phyloP scores from a whole-genome alignment of 2,329 filamentous ascomycete genomes.

The Knoxdaviesia proteae region DNA sequence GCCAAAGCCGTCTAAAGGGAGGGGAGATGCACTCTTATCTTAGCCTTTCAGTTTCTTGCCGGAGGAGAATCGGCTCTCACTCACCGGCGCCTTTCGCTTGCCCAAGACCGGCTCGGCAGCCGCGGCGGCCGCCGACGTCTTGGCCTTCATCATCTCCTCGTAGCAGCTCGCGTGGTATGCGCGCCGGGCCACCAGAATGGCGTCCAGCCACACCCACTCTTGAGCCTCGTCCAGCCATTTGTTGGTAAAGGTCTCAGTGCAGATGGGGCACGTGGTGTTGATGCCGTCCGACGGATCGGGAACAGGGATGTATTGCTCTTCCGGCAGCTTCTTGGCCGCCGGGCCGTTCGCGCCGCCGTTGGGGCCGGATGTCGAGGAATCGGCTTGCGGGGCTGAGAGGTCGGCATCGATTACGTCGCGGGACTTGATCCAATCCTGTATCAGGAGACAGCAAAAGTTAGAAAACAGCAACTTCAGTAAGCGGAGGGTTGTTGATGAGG shows the following conservation, averaged over 20 bases:
- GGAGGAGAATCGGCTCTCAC: slow-evolving; percentile 1
- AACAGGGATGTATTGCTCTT: slow-evolving; percentile 58
- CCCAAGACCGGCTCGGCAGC: slow-evolving; percentile 39
- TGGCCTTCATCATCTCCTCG: slow-evolving; percentile 54
- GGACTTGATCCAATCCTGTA: slow-evolving; percentile 73
- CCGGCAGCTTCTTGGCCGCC: slow-evolving; percentile 23
- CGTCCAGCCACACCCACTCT: slow-evolving; percentile 94
- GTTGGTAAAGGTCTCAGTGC: slow-evolving; percentile 84
- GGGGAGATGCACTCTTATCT: too few relatives aligned
- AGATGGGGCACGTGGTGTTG: slow-evolving; percentile 75
- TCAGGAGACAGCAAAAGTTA: slow-evolving; percentile 7
- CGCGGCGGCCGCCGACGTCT: slow-evolving; percentile 12
- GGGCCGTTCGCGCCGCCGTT: too few relatives aligned
- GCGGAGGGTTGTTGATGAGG: neutral
- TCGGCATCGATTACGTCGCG: slow-evolving; percentile 57
- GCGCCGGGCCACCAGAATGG: slow-evolving; percentile 52
- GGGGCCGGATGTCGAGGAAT: slow-evolving; percentile 13
- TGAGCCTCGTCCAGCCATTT: slow-evolving; percentile 83
- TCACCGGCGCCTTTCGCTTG: slow-evolving; percentile 45
- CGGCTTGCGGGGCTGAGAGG: slow-evolving; percentile 14
- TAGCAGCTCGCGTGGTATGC: slow-evolving; percentile 86
- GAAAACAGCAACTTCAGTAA: slow-evolving; percentile 3
- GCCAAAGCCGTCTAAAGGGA: too few relatives aligned
- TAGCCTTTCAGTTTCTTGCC: too few relatives aligned
- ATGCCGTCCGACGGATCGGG: slow-evolving; percentile 57